Evolutionary conservation across 129 eudicot species (phyloP).

Genomic region (Chrysanthemum lavandulifolium): DNA sequence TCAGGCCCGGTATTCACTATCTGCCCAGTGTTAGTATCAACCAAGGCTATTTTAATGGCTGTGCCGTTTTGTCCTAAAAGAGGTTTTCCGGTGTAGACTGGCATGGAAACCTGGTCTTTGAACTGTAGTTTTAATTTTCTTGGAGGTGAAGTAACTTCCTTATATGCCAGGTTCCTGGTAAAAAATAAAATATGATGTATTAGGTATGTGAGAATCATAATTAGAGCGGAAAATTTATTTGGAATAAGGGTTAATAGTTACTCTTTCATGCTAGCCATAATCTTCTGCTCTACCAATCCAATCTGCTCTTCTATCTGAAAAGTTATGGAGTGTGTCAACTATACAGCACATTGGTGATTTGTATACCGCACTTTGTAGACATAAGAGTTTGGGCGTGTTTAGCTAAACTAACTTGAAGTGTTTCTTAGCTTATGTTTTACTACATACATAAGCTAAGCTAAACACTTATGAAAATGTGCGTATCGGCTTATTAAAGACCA

Average conservation of each 20-base stretch:
- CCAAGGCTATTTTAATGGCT: conserved; percentile 38
- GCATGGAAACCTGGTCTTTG: conserved; percentile 26
- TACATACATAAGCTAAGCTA: no score
- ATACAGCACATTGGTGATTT: no score
- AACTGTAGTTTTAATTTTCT: conserved; percentile 41
- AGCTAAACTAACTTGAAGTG: no score
- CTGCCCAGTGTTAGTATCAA: conserved; percentile 43
- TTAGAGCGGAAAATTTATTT: background rate
- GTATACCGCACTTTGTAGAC: no score
- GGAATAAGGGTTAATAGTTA: conserved; percentile 15
- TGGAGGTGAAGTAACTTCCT: conserved; percentile 15
- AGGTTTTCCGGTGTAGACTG: conserved; percentile 46
- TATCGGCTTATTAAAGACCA: no score
- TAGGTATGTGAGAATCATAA: conserved; percentile 13
- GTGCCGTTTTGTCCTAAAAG: conserved; percentile 39
- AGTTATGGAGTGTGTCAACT: background rate
- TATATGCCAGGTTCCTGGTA: conserved; percentile 34
- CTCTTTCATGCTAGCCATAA: conserved; percentile 25
- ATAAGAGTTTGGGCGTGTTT: background rate
- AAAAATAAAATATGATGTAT: background rate
- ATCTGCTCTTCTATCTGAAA: conserved; percentile 29
- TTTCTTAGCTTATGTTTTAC: no score
- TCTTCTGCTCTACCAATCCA: conserved; percentile 22
- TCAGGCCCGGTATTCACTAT: conserved; percentile 47
- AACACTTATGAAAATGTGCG: no score